A percentile compares a stretch with the other conserved stretches of the same genome.
Evolutionary conservation across 2,329 filamentous ascomycete genomes (phyloP).

Genomic region (Trichoderma sp.): DNA sequence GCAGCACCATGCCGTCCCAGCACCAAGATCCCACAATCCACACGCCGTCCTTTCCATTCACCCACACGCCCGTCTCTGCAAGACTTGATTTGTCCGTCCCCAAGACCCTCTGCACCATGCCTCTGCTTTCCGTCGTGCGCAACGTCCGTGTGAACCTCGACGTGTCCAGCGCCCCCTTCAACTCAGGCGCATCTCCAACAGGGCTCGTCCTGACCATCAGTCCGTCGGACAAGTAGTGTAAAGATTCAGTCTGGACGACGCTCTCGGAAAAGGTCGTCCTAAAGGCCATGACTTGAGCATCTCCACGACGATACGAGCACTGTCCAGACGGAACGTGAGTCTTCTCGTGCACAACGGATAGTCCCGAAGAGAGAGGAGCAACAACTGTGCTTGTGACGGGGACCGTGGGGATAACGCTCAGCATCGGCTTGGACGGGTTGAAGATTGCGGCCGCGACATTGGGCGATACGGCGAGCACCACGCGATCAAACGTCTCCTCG

Average conservation of each 20-base stretch:
- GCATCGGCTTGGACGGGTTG: constrained; percentile 35
- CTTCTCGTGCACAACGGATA: constrained; percentile 29
- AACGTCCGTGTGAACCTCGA: constrained; percentile 52
- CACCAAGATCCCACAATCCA: constrained; percentile 60
- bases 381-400: constrained; percentile 47
- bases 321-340: background rate
- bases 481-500: constrained; percentile 47
- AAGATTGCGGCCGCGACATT: constrained; percentile 50
- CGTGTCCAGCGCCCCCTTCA: constrained; percentile 41
- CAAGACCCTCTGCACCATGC: constrained; percentile 47
- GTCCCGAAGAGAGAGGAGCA: constrained; percentile 18
- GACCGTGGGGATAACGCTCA: constrained; percentile 46
- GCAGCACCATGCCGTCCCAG: constrained; percentile 61
- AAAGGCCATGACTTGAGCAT: constrained; percentile 35
- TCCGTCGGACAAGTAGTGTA: constrained; percentile 50
- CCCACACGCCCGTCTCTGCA: constrained; percentile 36
- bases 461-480: constrained; percentile 54
- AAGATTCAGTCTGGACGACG: constrained; percentile 44
- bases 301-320: constrained; percentile 22
- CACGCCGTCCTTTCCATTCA: constrained; percentile 51
- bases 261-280: constrained; percentile 33
- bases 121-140: constrained; percentile 46
- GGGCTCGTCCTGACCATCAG: constrained; percentile 53
- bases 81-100: constrained; percentile 14
- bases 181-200: constrained; percentile 35